Evolutionary conservation across 2,329 filamentous ascomycete genomes (phyloP).

Genomic region (Periconia macrospinosa): DNA sequence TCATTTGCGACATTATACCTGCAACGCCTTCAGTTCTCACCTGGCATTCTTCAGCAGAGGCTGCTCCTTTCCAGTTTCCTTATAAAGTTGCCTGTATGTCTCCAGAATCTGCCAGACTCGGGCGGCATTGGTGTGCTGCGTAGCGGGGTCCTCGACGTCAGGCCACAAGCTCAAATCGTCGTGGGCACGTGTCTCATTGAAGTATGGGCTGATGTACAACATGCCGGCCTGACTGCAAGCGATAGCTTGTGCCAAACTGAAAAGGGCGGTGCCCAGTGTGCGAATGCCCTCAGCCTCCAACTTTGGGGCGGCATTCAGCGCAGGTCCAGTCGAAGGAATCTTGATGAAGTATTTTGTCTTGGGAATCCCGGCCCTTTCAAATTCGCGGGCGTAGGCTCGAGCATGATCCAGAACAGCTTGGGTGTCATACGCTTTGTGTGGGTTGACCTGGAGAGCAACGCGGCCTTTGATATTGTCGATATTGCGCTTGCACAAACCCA

Average conservation of each 20-base stretch:
- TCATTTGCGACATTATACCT: not conserved
- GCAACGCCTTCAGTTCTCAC: slow-evolving; percentile 17
- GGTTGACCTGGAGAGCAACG: slow-evolving; percentile 53
- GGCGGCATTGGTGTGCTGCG: slow-evolving; percentile 52
- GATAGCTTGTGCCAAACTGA: slow-evolving; percentile 53
- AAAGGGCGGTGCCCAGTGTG: slow-evolving; percentile 53
- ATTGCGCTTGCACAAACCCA: slow-evolving; percentile 52
- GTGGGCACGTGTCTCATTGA: slow-evolving; percentile 52
- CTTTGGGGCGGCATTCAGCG: slow-evolving; percentile 49
- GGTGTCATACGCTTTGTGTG: slow-evolving; percentile 51
- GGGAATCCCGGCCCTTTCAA: slow-evolving; percentile 48
- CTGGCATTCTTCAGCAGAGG: slow-evolving; percentile 53
- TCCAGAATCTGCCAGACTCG: slow-evolving; percentile 54
- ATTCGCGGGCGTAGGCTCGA: slow-evolving; percentile 51
- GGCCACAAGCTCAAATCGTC: slow-evolving; percentile 51
- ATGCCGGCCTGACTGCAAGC: slow-evolving; percentile 53
- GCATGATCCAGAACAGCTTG: slow-evolving; percentile 52
- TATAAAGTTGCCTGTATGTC: slow-evolving; percentile 50
- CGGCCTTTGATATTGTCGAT: slow-evolving; percentile 51
- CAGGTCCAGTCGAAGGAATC: slow-evolving; percentile 54
- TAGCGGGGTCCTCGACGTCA: slow-evolving; percentile 50
- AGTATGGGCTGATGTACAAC: slow-evolving; percentile 55
- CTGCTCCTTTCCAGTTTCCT: slow-evolving; percentile 53
- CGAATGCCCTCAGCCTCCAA: slow-evolving; percentile 50
- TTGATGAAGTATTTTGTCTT: slow-evolving; percentile 56